A percentile compares a stretch with the other conserved stretches of the same genome.
These are phyloP conservation scores for Westerdykella sp. DNA, from an alignment of 2,329 filamentous ascomycete genomes.

Conservation along the genomic window DNA sequence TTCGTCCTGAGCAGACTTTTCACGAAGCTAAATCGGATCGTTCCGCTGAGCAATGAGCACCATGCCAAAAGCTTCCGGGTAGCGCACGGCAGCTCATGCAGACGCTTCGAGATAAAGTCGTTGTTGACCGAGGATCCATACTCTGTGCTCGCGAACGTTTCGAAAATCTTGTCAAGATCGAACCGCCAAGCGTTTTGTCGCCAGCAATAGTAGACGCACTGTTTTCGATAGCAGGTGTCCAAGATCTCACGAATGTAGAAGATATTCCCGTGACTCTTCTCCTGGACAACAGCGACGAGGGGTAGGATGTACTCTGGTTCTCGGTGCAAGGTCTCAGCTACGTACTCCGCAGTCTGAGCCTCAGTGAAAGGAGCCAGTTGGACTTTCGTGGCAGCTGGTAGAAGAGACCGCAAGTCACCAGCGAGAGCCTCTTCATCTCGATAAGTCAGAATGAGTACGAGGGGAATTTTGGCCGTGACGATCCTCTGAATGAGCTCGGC, in stretches of 20 bases:
- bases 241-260: slow-evolving; percentile 92
- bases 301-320: slow-evolving; percentile 65
- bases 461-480: slow-evolving; percentile 68
- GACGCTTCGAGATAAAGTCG: slow-evolving; percentile 71
- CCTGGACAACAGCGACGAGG: slow-evolving; percentile 76
- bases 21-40: slow-evolving; percentile 78
- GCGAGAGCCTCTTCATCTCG: slow-evolving; percentile 38
- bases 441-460: slow-evolving; percentile 71
- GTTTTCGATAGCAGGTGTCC: slow-evolving; percentile 76
- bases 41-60: slow-evolving; percentile 75
- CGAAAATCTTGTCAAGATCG: slow-evolving; percentile 78
- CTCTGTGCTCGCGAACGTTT: slow-evolving; percentile 71
- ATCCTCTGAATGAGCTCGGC: slow-evolving; percentile 78
- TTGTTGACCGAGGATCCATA: slow-evolving; percentile 75
- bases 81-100: slow-evolving; percentile 67
- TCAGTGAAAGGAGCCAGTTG: slow-evolving; percentile 68
- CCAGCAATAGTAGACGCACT: slow-evolving; percentile 89
- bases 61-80: slow-evolving; percentile 78
- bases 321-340: slow-evolving; percentile 73
- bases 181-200: slow-evolving; percentile 75
- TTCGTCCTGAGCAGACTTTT: slow-evolving; percentile 70
- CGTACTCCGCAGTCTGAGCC: slow-evolving; percentile 73
- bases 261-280: slow-evolving; percentile 80
- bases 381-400: slow-evolving; percentile 54
- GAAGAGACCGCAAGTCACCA: slow-evolving; percentile 31